Base-by-base conservation (phyloP, 1,139 yeast species). In the Taphrina wiesneri region DNA sequence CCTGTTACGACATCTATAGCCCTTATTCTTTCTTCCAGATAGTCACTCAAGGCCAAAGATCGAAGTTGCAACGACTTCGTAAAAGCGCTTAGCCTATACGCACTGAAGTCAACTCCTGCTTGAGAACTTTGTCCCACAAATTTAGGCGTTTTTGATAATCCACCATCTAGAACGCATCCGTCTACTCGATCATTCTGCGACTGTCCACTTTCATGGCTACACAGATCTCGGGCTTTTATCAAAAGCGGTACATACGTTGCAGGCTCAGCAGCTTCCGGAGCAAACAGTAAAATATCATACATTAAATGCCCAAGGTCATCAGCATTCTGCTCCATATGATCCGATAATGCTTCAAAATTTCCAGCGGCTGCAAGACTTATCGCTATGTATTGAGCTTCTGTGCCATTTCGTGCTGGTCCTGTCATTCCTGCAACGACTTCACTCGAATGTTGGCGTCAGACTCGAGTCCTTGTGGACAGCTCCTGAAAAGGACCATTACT, bases 201-300 rank as follows among this genome's bases (percentile, higher is more conserved):
- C 43, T 39, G 13, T 13, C 6, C 43, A 13, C 2, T 13, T n/a
- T 15, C 43, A n/a, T 19, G 13, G 19, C n/a, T 19, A 32, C 36
- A 32, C 0, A 32, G 36, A 32, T 32, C 15, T 7, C n/a, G 19
- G 17, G 17, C 17, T 2, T 19, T 39, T 3, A 2, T 13, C 2
- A 39, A 3, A 19, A 39, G 43, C 19, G 43, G 19, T 11, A 41
- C 23, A 43, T 60, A 60, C 13, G 15, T 9, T 3, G 3, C 32
- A 2, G 49, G 57, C 2, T 25, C 41, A 11, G 36, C 51, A 23
- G 52, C 49, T 32, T 60, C 64, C 13, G 64, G 64, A 25, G 39
- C 51, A 34, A 30, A 51, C 21, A 51, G 51, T 32, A 60, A 32
- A 19, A 60, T 51, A 23, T 51, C 41, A 19, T 47, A 51, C 43